Base-by-base conservation (phyloP, 1,284 basidiomycete species). In the Trichosporon inkin region DNA sequence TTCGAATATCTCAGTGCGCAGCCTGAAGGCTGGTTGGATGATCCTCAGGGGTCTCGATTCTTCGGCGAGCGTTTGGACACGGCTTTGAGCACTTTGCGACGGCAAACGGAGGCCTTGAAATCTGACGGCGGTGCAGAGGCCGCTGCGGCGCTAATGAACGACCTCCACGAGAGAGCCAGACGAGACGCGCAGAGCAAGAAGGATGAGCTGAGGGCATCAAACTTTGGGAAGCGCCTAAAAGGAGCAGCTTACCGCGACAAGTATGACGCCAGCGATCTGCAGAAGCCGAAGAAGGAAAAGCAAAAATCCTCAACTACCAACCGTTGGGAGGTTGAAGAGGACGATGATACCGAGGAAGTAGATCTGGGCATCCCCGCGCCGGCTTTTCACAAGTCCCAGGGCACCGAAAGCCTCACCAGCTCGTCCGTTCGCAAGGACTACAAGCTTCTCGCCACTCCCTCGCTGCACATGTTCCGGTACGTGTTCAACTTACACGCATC, bases 391-490 rank as follows among this genome's bases (percentile, higher is more conserved):
- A 62, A 66, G 10, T 63, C 68, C 0, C 56, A 59, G 7, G 71
- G 69, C 0, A 59, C 59, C 6, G 68, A 68, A 34, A 65, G 69
- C 1, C 62, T 70, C 17, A 81, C 82, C 37, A 84, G 84, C 3
- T 77, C 81, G 7, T 75, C 80, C 0, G 89, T 90, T 4, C 81
- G 83, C 68, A 82, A 81, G 57, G 86, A 95, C 69, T 94, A 87
- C 87, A 86, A 81, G 22, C 79, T 86, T 68, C 88, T 94, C 85
- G 83, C 84, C 51, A 84, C 85, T 0, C 92, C 92, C 0, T 87
- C 92, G 13, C 79, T 96, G 55, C 91, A 95, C 76, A 89, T 93
- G 83, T 96, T 97, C 83, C 84, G 91, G 76, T 75, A 38, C 55
- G 70, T 60, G 2, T 1, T 1, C 6, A 3, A 32, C 10, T 24